phyloP scores from a whole-genome alignment of 1,139 yeast species.

The Geotrichum fermentans region DNA sequence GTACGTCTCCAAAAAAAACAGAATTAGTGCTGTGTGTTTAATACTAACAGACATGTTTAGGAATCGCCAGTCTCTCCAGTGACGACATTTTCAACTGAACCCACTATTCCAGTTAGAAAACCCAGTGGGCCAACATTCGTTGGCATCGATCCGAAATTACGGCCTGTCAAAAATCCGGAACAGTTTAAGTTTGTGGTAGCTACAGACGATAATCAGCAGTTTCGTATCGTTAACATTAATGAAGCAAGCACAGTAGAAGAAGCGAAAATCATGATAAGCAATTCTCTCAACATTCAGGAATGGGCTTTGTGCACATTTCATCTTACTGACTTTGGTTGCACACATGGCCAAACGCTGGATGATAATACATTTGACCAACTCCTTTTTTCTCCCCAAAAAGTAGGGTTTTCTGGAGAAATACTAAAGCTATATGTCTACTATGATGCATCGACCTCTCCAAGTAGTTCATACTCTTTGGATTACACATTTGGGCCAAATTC shows the following conservation, averaged over 20 bases:
- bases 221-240: conserved; percentile 46
- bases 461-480: conserved; percentile 21
- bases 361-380: conserved; percentile 46
- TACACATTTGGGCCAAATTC: conserved; percentile 18
- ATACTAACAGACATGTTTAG: conserved; percentile 5
- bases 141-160: conserved; percentile 10
- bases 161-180: conserved; percentile 9
- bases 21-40: too few relatives aligned
- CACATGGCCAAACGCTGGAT: conserved; percentile 57
- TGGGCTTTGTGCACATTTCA: conserved; percentile 49
- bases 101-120: conserved; percentile 1
- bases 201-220: conserved; percentile 55
- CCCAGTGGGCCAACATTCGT: neutral
- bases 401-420: conserved; percentile 25
- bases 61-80: conserved; percentile 20
- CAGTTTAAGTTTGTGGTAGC: conserved; percentile 44
- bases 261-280: conserved; percentile 41
- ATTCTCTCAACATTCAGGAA: conserved; percentile 43
- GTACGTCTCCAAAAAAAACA: conserved; percentile 5
- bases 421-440: conserved; percentile 29
- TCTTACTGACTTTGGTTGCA: conserved; percentile 65
- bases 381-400: conserved; percentile 16
- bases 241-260: conserved; percentile 35
- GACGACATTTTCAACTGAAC: conserved; percentile 1
- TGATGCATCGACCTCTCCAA: conserved; percentile 23